phyloP scores from a whole-genome alignment of 257 asterid species.

The Parsonsia alboflavescens region DNA sequence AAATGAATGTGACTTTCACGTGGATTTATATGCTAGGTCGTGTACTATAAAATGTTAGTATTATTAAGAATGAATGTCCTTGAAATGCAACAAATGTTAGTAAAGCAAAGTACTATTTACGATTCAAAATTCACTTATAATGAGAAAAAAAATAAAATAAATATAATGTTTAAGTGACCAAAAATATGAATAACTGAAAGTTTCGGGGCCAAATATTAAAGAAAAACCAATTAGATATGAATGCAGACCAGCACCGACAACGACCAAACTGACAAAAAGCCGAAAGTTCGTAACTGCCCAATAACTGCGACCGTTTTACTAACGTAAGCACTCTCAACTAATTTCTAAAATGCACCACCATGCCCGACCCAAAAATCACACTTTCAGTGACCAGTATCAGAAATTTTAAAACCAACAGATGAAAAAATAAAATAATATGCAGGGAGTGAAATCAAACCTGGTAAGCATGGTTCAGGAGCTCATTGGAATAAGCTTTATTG shows the following conservation, averaged over 20 bases:
- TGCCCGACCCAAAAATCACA: neutral
- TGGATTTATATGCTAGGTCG: too few relatives aligned
- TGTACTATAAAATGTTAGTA: too few relatives aligned
- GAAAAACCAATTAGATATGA: neutral
- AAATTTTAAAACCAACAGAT: neutral
- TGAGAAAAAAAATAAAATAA: neutral
- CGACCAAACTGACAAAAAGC: conserved; percentile 27
- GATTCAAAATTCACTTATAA: too few relatives aligned
- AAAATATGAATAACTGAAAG: neutral
- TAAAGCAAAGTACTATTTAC: too few relatives aligned
- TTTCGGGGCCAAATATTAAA: neutral
- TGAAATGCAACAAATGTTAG: too few relatives aligned
- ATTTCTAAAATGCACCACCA: conserved; percentile 9
- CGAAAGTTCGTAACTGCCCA: conserved; percentile 28
- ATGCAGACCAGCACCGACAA: conserved; percentile 23
- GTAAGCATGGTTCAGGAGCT: conserved; percentile 68
- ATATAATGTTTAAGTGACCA: neutral
- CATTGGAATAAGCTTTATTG: conserved; percentile 57
- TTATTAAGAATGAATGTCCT: too few relatives aligned
- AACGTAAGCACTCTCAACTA: conserved; percentile 16
- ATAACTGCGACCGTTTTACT: conserved; percentile 21
- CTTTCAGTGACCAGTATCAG: neutral
- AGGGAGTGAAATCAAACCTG: conserved; percentile 42
- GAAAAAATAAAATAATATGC: neutral
- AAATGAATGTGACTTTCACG: too few relatives aligned